Evolutionary conservation across 106 monocot genomes (phyloP).

Genomic region (Dendrobium chrysotoxum): DNA sequence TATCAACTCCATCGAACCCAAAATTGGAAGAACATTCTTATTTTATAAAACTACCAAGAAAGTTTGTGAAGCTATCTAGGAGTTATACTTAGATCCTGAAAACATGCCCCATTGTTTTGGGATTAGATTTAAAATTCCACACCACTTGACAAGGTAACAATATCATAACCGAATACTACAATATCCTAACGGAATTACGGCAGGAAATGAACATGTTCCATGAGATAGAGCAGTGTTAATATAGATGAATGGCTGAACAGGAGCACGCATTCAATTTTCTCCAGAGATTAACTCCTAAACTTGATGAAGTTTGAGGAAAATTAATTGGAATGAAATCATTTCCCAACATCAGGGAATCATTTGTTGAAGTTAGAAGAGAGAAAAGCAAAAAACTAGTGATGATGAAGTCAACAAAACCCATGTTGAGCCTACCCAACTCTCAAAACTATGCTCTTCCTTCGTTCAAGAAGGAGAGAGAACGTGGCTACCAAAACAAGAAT

Average conservation of each 20-base stretch:
- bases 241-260: background rate
- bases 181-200: background rate
- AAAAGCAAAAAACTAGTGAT: background rate
- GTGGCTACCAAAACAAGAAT: background rate
- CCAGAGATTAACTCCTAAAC: background rate
- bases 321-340: background rate
- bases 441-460: too few relatives aligned
- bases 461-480: background rate
- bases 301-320: background rate
- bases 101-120: background rate
- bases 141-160: background rate
- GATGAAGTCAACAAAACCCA: too few relatives aligned
- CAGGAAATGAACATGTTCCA: background rate
- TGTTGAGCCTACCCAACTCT: too few relatives aligned
- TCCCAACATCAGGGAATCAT: background rate
- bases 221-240: background rate
- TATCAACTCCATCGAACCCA: background rate
- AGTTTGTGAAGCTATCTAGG: background rate
- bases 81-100: background rate
- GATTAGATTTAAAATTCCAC: background rate
- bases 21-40: background rate
- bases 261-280: background rate
- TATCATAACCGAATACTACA: background rate
- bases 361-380: background rate
- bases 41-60: background rate